A percentile compares a stretch with the other conserved stretches of the same genome.
Evolutionary conservation across 2,329 filamentous ascomycete genomes (phyloP).

Genomic region (Rhinocladiella mackenziei): DNA sequence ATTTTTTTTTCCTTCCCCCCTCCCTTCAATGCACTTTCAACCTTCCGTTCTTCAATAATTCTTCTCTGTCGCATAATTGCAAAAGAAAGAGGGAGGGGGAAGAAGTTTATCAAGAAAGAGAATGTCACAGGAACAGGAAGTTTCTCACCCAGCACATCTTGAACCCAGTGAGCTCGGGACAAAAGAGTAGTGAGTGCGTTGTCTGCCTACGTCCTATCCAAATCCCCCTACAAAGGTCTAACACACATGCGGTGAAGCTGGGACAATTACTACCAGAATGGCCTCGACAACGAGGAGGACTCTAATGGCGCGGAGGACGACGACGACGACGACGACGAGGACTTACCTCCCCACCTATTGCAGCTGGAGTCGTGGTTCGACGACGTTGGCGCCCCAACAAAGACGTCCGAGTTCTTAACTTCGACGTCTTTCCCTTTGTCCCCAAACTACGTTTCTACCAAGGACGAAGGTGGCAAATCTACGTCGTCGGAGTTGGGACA

Average conservation of each 20-base stretch:
- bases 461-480: constrained; percentile 26
- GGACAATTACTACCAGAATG: constrained; percentile 51
- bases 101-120: too few species aligned
- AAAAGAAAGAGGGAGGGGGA: too few species aligned
- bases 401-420: constrained; percentile 67
- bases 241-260: constrained; percentile 60
- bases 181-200: constrained; percentile 72
- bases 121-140: constrained; percentile 1
- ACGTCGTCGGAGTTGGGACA: neutral
- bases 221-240: neutral
- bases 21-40: too few species aligned
- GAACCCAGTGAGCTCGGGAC: constrained; percentile 78
- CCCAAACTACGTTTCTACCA: constrained; percentile 30
- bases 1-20: too few species aligned
- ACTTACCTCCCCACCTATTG: constrained; percentile 65
- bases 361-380: constrained; percentile 90
- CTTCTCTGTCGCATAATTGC: too few species aligned
- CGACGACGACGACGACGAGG: constrained; percentile 63
- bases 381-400: constrained; percentile 81
- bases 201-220: neutral
- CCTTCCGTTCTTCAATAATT: too few species aligned
- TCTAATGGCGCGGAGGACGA: constrained; percentile 53
- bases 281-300: constrained; percentile 30
- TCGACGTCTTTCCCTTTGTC: constrained; percentile 45
- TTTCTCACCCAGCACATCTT: constrained; percentile 58